A percentile compares a stretch with the other conserved stretches of the same genome.
Conservation (phyloP, 129 eudicot species). For the Artemisia annua region DNA sequence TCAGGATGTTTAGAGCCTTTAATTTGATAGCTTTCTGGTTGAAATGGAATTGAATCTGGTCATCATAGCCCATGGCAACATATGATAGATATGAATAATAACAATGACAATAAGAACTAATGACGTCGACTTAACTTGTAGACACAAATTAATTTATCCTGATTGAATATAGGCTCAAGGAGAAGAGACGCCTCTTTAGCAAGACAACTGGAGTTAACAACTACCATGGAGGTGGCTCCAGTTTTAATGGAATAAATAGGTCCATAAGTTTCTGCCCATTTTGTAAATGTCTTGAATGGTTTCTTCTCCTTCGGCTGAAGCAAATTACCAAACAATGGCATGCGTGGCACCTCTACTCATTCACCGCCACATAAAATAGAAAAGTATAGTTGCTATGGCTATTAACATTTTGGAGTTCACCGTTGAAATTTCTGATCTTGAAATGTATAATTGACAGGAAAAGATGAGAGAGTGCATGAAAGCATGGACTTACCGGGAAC, state of each 20-base stretch:
- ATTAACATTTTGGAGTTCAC: too few species aligned
- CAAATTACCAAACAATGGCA: constrained; percentile 68
- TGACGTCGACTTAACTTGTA: background rate
- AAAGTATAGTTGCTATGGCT: too few species aligned
- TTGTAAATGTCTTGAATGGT: constrained; percentile 28
- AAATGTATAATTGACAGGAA: too few species aligned
- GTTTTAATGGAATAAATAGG: constrained; percentile 8
- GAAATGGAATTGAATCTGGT: background rate
- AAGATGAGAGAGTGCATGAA: background rate
- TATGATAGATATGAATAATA: background rate
- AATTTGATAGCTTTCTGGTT: constrained; percentile 9
- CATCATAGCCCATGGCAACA: background rate
- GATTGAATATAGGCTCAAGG: background rate
- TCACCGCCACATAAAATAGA: too few species aligned
- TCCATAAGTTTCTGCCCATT: too few species aligned
- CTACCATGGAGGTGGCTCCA: constrained; percentile 55
- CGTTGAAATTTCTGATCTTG: too few species aligned
- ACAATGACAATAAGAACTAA: background rate
- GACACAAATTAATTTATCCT: background rate
- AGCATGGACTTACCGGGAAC: background rate
- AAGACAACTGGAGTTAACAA: constrained; percentile 51
- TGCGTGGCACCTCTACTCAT: constrained; percentile 58
- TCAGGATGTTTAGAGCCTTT: constrained; percentile 3
- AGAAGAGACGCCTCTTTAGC: constrained; percentile 21
- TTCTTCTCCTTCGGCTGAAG: constrained; percentile 77